Evolutionary conservation across 768 basidiomycete species (phyloP).

Genomic region (Termitomyces sp.): DNA sequence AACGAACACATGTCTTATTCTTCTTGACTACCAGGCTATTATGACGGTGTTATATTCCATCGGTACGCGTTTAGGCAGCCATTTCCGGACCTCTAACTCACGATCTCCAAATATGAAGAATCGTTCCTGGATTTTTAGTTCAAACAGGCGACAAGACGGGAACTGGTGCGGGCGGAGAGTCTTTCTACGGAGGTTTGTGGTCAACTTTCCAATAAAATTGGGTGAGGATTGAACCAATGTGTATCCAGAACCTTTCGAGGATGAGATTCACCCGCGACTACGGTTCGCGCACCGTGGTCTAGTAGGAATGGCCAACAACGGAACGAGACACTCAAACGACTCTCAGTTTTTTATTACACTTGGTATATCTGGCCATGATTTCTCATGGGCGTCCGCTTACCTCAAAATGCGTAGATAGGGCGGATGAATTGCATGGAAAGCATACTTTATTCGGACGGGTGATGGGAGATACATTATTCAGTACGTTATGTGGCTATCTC

Average conservation of each 20-base stretch:
- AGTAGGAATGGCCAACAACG: conserved; percentile 92
- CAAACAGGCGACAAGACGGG: conserved; percentile 95
- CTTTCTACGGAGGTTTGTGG: conserved; percentile 80
- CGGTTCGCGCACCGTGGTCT: conserved; percentile 88
- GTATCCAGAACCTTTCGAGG: conserved; percentile 79
- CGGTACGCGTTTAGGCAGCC: conserved; percentile 41
- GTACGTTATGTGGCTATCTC: conserved; percentile 40
- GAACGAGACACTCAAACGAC: conserved; percentile 83
- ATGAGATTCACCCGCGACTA: conserved; percentile 91
- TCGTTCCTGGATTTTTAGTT: conserved; percentile 89
- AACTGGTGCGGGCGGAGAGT: conserved; percentile 90
- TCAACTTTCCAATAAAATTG: background rate
- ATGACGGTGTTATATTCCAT: conserved; percentile 94
- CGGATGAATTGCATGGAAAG: conserved; percentile 91
- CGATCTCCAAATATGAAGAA: conserved; percentile 24
- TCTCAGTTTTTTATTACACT: conserved; percentile 97
- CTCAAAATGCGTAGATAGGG: conserved; percentile 53
- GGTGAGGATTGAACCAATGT: background rate
- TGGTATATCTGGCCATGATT: conserved; percentile 37
- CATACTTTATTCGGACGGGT: conserved; percentile 93
- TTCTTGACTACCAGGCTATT: conserved; percentile 65
- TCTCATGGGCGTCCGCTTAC: background rate
- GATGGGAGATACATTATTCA: conserved; percentile 86
- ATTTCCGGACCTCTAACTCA: background rate
- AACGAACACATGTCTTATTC: background rate